These are phyloP conservation scores for Mortierella alpina DNA, from an alignment of 192 early-diverging fungal genomes.

Conservation along the genomic window DNA sequence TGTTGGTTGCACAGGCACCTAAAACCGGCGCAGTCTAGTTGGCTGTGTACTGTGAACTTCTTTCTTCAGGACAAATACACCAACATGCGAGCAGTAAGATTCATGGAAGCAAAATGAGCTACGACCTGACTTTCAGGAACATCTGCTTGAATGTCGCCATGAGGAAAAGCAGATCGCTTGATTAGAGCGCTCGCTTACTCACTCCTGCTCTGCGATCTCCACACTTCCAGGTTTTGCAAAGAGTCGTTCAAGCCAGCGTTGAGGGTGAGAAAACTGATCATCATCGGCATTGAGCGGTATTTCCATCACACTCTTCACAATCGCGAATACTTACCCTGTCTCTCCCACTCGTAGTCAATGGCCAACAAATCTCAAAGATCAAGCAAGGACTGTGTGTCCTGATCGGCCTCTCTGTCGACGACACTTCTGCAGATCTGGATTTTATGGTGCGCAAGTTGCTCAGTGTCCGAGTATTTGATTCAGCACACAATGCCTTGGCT, in stretches of 20 bases:
- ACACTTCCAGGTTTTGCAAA: constrained; percentile 43
- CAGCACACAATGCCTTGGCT: constrained; percentile 3
- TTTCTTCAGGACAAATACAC: too few relatives aligned
- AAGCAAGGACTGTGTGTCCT: constrained; percentile 82
- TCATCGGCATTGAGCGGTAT: background rate
- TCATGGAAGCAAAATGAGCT: too few relatives aligned
- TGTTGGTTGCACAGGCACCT: too few relatives aligned
- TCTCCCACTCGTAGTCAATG: constrained; percentile 66
- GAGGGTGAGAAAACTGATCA: constrained; percentile 19
- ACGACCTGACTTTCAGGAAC: too few relatives aligned
- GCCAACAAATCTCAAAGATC: constrained; percentile 81
- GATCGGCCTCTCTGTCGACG: constrained; percentile 75
- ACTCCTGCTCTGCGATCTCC: background rate
- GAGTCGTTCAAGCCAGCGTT: constrained; percentile 57
- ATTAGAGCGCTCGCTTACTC: background rate
- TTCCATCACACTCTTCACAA: background rate
- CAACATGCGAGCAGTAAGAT: too few relatives aligned
- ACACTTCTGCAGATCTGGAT: constrained; percentile 81
- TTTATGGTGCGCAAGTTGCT: constrained; percentile 89
- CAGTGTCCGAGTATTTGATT: constrained; percentile 79
- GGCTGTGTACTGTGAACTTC: too few relatives aligned
- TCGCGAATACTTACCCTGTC: background rate
- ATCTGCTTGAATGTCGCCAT: too few relatives aligned
- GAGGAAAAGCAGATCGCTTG: background rate
- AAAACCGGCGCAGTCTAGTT: too few relatives aligned